These are phyloP conservation scores for Amanita jacksonii DNA, from an alignment of 768 basidiomycete species.

Conservation along the genomic window DNA sequence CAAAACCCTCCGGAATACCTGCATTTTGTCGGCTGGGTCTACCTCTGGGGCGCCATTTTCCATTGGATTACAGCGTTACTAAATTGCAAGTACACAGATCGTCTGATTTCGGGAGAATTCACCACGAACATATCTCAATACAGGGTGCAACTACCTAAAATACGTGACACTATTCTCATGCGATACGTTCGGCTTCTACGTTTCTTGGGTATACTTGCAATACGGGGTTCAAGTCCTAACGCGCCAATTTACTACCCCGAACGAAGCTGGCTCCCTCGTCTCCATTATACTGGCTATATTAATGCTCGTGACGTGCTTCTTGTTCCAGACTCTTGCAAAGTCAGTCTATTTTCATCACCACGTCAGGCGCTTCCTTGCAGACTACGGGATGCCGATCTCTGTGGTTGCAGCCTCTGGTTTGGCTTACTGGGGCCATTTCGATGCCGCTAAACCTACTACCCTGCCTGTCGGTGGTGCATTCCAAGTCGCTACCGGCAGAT, in stretches of 20 bases:
- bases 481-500: conserved; percentile 56
- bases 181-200: conserved; percentile 90
- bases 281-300: conserved; percentile 66
- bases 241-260: conserved; percentile 46
- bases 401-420: conserved; percentile 65
- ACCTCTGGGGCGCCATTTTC: conserved; percentile 80
- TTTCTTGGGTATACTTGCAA: conserved; percentile 84
- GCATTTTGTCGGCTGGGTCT: conserved; percentile 88
- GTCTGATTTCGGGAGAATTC: background rate
- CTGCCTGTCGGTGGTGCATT: conserved; percentile 65
- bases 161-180: conserved; percentile 88
- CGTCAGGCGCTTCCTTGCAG: conserved; percentile 65
- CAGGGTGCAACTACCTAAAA: conserved; percentile 76
- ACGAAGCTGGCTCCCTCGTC: conserved; percentile 43
- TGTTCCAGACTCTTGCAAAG: conserved; percentile 58
- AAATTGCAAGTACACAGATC: conserved; percentile 44
- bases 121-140: too few relatives aligned
- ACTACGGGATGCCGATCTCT: conserved; percentile 89
- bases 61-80: conserved; percentile 76
- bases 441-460: conserved; percentile 47
- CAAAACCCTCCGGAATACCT: conserved; percentile 63
- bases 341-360: conserved; percentile 65
- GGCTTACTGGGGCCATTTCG: conserved; percentile 83
- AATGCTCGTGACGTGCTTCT: conserved; percentile 67
- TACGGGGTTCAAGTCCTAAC: conserved; percentile 83